phyloP scores from a whole-genome alignment of 1,139 yeast genomes.

The Candida labiduridarum region DNA sequence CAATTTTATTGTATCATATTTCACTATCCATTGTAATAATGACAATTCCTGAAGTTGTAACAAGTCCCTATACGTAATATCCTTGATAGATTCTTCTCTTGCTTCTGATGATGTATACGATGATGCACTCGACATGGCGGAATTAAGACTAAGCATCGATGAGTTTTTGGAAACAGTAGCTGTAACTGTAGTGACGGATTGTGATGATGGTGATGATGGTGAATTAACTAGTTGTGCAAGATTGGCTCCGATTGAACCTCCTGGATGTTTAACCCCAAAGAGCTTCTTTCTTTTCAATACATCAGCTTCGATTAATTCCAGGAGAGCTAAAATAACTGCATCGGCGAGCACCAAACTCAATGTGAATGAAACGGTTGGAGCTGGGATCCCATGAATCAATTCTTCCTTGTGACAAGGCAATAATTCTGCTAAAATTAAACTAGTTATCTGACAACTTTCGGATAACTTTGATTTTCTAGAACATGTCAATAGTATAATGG shows the following conservation, averaged over 20 bases:
- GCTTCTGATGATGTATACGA: conserved; percentile 2
- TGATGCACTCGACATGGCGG: background rate
- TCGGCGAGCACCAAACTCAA: conserved; percentile 77
- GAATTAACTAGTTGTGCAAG: conserved; percentile 14
- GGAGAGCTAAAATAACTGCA: conserved; percentile 71
- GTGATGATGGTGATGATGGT: background rate
- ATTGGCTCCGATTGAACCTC: conserved; percentile 81
- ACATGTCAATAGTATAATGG: conserved; percentile 68
- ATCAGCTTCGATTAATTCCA: conserved; percentile 67
- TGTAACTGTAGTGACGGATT: background rate
- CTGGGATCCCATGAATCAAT: conserved; percentile 76
- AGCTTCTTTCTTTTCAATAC: conserved; percentile 50
- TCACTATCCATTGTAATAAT: conserved; percentile 31
- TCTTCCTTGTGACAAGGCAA: conserved; percentile 62
- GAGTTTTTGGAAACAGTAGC: background rate
- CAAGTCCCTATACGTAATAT: conserved; percentile 4
- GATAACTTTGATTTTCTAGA: conserved; percentile 51
- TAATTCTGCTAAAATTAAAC: conserved; percentile 63
- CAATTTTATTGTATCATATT: conserved; percentile 19
- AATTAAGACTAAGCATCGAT: conserved; percentile 6
- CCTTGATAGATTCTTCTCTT: background rate
- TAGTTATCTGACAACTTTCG: conserved; percentile 44
- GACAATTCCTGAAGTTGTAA: conserved; percentile 14
- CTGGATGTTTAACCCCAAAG: conserved; percentile 81
- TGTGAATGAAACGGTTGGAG: conserved; percentile 87